A percentile compares a stretch with the other conserved stretches of the same genome.
These are phyloP conservation scores for Groenewaldozyma auringiensis DNA, from an alignment of 1,139 yeast genomes.

Conservation along the genomic window DNA sequence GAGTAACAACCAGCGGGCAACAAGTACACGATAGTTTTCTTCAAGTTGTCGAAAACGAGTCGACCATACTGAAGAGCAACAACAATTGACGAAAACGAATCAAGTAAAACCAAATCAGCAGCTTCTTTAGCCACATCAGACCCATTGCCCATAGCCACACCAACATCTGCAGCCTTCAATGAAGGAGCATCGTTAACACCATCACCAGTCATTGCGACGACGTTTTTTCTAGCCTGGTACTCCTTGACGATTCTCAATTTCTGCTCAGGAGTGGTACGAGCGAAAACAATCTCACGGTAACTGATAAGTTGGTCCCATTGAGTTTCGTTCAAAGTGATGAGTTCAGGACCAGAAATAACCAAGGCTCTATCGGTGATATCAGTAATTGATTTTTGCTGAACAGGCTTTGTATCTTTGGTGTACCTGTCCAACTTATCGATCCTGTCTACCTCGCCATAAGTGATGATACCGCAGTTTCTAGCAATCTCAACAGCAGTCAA, in stretches of 20 bases:
- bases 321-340: conserved; percentile 33
- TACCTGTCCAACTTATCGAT: neutral
- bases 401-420: conserved; percentile 3
- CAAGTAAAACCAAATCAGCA: conserved; percentile 42
- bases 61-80: conserved; percentile 37
- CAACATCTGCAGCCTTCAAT: conserved; percentile 45
- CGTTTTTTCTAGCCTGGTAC: conserved; percentile 39
- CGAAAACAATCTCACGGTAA: conserved; percentile 42
- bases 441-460: conserved; percentile 16
- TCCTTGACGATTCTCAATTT: conserved; percentile 43
- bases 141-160: conserved; percentile 45
- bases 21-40: conserved; percentile 43
- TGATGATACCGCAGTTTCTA: conserved; percentile 39
- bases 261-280: conserved; percentile 50
- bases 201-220: conserved; percentile 49
- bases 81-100: conserved; percentile 39
- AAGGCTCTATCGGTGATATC: conserved; percentile 2
- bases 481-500: conserved; percentile 49
- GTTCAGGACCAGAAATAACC: conserved; percentile 31
- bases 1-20: conserved; percentile 50
- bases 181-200: conserved; percentile 51
- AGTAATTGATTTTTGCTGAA: neutral
- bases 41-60: conserved; percentile 45
- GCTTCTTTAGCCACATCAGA: conserved; percentile 56
- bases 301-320: conserved; percentile 37